phyloP scores from a whole-genome alignment of 1,139 yeast genomes.

The Saccharomycopsis hybrid region DNA sequence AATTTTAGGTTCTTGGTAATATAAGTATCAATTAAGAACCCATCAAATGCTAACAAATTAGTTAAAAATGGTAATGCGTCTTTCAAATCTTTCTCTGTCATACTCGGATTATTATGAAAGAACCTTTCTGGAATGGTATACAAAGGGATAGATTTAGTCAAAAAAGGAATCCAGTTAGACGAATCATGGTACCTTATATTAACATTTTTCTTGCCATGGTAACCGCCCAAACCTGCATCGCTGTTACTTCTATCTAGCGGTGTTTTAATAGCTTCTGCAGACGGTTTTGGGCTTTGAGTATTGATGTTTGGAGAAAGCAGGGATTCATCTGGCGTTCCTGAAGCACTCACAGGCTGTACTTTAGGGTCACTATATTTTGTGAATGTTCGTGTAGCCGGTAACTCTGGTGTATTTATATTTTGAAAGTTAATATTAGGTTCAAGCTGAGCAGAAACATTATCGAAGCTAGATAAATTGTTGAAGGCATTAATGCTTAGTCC shows the following conservation, averaged over 20 bases:
- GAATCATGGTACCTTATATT: slow-evolving; percentile 19
- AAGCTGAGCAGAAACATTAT: slow-evolving; percentile 7
- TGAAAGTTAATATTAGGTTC: slow-evolving; percentile 11
- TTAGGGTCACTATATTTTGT: too few relatives aligned
- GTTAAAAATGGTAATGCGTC: slow-evolving; percentile 27
- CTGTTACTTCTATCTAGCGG: too few relatives aligned
- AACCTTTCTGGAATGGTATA: slow-evolving; percentile 42
- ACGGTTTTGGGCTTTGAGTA: neutral
- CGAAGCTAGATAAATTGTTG: slow-evolving; percentile 6
- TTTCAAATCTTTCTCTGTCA: slow-evolving; percentile 23
- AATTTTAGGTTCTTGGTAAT: slow-evolving; percentile 7
- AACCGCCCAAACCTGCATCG: too few relatives aligned
- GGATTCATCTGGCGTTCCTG: too few relatives aligned
- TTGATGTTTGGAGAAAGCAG: slow-evolving; percentile 2
- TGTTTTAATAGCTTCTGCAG: neutral
- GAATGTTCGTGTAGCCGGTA: slow-evolving; percentile 19
- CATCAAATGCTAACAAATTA: slow-evolving; percentile 26
- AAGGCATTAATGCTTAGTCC: too few relatives aligned
- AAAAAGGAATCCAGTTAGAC: slow-evolving; percentile 47
- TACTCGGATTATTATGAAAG: slow-evolving; percentile 31
- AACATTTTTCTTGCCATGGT: slow-evolving; percentile 3
- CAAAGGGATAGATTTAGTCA: slow-evolving; percentile 44
- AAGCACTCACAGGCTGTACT: too few relatives aligned
- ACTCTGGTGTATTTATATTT: slow-evolving; percentile 21
- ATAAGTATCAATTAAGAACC: slow-evolving; percentile 14